phyloP scores from a whole-genome alignment of 139 green algal species.

The Volvox africanus region DNA sequence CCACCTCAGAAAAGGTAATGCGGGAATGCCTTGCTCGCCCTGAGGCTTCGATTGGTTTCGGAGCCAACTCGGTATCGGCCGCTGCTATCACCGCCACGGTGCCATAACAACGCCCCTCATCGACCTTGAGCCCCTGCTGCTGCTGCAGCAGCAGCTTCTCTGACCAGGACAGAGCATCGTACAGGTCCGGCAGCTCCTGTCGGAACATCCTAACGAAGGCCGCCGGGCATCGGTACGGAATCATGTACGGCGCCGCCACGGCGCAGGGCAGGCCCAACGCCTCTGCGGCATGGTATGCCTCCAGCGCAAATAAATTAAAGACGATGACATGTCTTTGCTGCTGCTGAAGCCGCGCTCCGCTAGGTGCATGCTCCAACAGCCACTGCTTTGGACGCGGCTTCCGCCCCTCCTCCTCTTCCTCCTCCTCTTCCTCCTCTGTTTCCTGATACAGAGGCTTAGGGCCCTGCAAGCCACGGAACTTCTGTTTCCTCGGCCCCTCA shows the following conservation, averaged over 20 bases:
- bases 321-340: conserved; percentile 45
- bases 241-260: conserved; percentile 70
- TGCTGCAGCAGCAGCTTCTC: neutral
- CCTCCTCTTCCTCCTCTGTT: neutral
- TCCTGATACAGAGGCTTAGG: neutral
- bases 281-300: conserved; percentile 76
- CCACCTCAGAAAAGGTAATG: no score
- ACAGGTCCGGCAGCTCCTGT: conserved; percentile 49
- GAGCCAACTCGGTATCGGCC: no score
- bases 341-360: no score
- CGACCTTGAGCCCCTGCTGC: neutral
- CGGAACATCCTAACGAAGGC: conserved; percentile 55
- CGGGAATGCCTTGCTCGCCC: no score
- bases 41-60: no score
- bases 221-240: conserved; percentile 68
- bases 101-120: no score
- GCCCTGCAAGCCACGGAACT: no score
- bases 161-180: conserved; percentile 23
- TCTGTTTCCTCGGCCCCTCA: no score
- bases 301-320: conserved; percentile 75
- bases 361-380: no score
- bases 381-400: no score
- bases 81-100: no score
- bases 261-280: conserved; percentile 63
- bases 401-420: neutral